phyloP scores from a whole-genome alignment of 805 yeast genomes.

The Wickerhamiella dianesei region DNA sequence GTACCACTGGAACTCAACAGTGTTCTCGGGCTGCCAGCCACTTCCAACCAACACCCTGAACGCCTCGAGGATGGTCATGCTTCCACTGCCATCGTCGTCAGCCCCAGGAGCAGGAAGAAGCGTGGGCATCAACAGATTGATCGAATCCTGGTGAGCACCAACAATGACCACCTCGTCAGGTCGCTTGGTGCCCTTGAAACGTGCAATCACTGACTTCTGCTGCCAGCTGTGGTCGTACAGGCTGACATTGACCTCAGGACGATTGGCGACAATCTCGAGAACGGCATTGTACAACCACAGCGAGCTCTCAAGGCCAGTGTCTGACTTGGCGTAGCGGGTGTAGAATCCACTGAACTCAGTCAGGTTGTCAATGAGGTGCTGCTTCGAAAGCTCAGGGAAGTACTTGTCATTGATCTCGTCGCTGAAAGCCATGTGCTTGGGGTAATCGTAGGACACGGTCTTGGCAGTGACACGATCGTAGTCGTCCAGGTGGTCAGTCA shows the following conservation, averaged over 20 bases:
- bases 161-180: constrained; percentile 45
- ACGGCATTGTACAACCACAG: constrained; percentile 50
- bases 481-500: constrained; percentile 33
- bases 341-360: constrained; percentile 52
- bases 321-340: constrained; percentile 63
- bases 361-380: constrained; percentile 38
- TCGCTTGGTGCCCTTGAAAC: constrained; percentile 30
- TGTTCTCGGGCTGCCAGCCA: constrained; percentile 44
- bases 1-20: constrained; percentile 88
- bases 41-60: constrained; percentile 42
- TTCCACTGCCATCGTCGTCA: constrained; percentile 86
- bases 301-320: constrained; percentile 53
- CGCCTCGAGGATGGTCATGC: constrained; percentile 61
- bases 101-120: constrained; percentile 77
- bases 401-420: constrained; percentile 15
- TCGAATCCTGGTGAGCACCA: constrained; percentile 83
- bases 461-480: constrained; percentile 12
- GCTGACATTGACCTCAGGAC: constrained; percentile 30
- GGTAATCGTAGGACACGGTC: neutral
- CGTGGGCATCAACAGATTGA: constrained; percentile 56
- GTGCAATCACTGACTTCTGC: constrained; percentile 63
- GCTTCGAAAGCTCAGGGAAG: constrained; percentile 32
- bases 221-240: constrained; percentile 58
- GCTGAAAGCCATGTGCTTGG: neutral
- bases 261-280: constrained; percentile 18